phyloP scores from a whole-genome alignment of 306 rosid species.

The Cucumis cinereus region DNA sequence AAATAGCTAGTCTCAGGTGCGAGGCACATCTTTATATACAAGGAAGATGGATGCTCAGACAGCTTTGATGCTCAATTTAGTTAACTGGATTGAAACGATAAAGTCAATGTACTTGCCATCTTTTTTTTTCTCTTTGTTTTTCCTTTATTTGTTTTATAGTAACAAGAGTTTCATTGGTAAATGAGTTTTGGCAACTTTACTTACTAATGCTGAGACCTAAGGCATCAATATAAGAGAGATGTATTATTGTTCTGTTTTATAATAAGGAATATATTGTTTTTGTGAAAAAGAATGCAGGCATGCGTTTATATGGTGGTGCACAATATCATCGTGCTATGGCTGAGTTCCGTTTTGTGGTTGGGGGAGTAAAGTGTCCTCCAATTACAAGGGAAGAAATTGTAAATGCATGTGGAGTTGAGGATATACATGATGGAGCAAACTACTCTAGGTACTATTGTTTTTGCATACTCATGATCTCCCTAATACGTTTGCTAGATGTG shows the following conservation, averaged over 20 bases:
- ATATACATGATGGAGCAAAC: constrained; percentile 94
- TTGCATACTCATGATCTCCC: neutral
- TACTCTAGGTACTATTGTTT: constrained; percentile 65
- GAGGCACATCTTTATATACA: neutral
- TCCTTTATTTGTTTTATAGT: neutral
- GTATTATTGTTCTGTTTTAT: neutral
- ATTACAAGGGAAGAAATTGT: constrained; percentile 92
- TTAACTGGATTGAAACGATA: neutral
- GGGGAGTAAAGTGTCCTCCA: constrained; percentile 96
- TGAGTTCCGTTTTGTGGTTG: constrained; percentile 93
- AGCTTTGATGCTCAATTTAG: neutral
- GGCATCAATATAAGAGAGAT: neutral
- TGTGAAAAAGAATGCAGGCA: constrained; percentile 74
- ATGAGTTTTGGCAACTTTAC: neutral
- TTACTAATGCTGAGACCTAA: neutral
- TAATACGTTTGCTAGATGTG: neutral
- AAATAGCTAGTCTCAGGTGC: neutral
- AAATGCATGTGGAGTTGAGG: constrained; percentile 98
- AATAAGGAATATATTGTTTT: constrained; percentile 1
- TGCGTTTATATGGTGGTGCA: constrained; percentile 99
- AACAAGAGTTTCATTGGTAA: neutral
- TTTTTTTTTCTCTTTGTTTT: too few relatives aligned
- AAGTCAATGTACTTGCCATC: neutral
- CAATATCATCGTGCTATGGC: constrained; percentile 99
- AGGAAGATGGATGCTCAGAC: neutral